Percentiles rank a stretch among this genome's conserved stretches.
Evolutionary conservation across 2,329 filamentous ascomycete genomes (phyloP).

Genomic region (Penicillium sp.): DNA sequence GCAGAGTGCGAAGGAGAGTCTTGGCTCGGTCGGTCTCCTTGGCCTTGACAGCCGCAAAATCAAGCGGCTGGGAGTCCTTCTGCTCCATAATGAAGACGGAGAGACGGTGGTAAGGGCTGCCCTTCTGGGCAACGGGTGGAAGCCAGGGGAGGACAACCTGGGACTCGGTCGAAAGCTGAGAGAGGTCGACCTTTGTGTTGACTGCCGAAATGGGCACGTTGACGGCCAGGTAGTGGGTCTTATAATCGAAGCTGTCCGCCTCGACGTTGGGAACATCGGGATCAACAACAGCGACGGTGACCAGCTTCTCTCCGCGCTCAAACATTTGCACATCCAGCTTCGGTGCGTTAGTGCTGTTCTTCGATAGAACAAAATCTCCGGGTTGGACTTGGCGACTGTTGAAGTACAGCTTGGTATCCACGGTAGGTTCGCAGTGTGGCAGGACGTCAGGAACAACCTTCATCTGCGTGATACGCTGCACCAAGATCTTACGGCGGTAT

Average conservation of each 20-base stretch:
- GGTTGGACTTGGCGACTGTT: slow-evolving; percentile 64
- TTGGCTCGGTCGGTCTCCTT: slow-evolving; percentile 54
- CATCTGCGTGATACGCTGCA: slow-evolving; percentile 83
- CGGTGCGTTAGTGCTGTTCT: slow-evolving; percentile 67
- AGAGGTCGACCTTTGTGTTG: slow-evolving; percentile 60
- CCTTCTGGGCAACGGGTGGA: slow-evolving; percentile 82
- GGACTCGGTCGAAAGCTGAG: slow-evolving; percentile 54
- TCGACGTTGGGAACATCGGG: slow-evolving; percentile 80
- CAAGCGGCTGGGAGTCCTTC: slow-evolving; percentile 55
- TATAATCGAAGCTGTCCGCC: slow-evolving; percentile 68
- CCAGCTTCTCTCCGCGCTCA: slow-evolving; percentile 71
- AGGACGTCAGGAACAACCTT: slow-evolving; percentile 83
- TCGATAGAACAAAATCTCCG: slow-evolving; percentile 72
- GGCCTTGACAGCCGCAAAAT: slow-evolving; percentile 55
- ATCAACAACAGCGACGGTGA: slow-evolving; percentile 82
- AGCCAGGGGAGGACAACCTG: slow-evolving; percentile 77
- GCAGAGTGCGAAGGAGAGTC: slow-evolving; percentile 72
- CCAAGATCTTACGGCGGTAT: slow-evolving; percentile 72
- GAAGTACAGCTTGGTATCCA: slow-evolving; percentile 80
- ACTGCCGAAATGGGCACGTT: slow-evolving; percentile 64
- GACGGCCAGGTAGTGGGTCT: slow-evolving; percentile 81
- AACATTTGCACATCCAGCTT: slow-evolving; percentile 81
- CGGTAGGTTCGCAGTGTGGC: slow-evolving; percentile 68
- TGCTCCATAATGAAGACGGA: slow-evolving; percentile 82
- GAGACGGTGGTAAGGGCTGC: slow-evolving; percentile 83